Base-by-base conservation (phyloP, 192 early-diverging fungal species). In the Coemansia umbellata region DNA sequence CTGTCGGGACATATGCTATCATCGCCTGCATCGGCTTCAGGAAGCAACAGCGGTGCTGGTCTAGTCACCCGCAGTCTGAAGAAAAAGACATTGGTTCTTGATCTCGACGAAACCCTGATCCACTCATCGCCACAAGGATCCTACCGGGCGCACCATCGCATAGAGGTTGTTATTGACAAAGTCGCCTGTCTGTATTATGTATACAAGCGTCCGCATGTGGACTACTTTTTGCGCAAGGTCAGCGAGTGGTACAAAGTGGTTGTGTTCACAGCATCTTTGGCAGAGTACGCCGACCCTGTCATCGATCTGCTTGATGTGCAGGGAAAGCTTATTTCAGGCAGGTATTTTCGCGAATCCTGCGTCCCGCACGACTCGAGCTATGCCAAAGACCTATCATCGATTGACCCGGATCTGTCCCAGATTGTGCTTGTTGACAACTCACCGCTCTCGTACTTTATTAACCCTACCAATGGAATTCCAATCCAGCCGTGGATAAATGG, bases 341-440 rank as follows among this genome's bases (percentile, higher is more conserved):
- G 84, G 37, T 81, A 82, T 41, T 87, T 82, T 47, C 82, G 87
- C 47, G 84, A 87, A 9, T 80, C 80, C 9, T 88, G 87, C 48
- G 53, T 84, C 7, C 72, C 78, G 15, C 70, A 85, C 23, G 74
- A 78, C 60, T 82, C 81, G 18, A 84, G 82, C 53, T 86, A 85
- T 59, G 63, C 85, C 45, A 86, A 88, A 75, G 84, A 88, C 60
- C 66, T 88, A 55, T 36, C 69, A 10, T 72, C 79, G 9, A 63
- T 88, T 30, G 82, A 83, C 31, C 69, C 80, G 14, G 84, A 88
- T 43, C 24, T 88, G 47, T 76, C 80, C 31, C 79, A 84, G 58
- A 80, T 82, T 5, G 72, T 87, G 22, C 81, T 88, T 31, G 78
- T 88, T 4, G 87, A 88, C 59, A 88, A 88, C 52, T 82, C 84